phyloP scores from a whole-genome alignment of 306 rosid species.

The Cucumis hystrix region DNA sequence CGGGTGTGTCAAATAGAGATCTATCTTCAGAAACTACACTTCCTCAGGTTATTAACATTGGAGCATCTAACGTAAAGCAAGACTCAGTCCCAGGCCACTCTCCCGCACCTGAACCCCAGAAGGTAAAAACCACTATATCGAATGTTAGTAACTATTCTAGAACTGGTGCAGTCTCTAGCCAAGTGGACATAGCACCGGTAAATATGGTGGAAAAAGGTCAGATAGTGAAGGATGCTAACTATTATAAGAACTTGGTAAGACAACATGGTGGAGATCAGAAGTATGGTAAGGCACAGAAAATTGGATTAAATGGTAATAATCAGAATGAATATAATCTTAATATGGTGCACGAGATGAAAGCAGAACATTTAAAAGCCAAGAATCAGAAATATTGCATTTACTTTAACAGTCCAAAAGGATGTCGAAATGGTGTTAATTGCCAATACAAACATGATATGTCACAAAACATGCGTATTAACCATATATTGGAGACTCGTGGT shows the following conservation, averaged over 20 bases:
- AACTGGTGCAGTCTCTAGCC: conserved; percentile 8
- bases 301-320: conserved; percentile 20
- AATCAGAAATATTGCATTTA: conserved; percentile 40
- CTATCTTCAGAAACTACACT: background rate
- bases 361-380: conserved; percentile 27
- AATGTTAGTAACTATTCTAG: conserved; percentile 10
- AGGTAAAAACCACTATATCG: background rate
- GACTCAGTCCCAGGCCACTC: background rate
- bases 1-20: conserved; percentile 8
- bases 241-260: conserved; percentile 52
- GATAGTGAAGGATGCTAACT: conserved; percentile 37
- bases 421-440: conserved; percentile 53
- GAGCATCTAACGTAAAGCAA: conserved; percentile 14
- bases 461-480: background rate
- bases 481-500: conserved; percentile 9
- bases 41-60: conserved; percentile 3
- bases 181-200: conserved; percentile 6
- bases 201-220: background rate
- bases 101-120: conserved; percentile 8
- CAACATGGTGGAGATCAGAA: conserved; percentile 26
- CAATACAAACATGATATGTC: conserved; percentile 40
- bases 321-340: conserved; percentile 24
- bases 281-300: conserved; percentile 16
- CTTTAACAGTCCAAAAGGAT: conserved; percentile 51
- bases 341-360: conserved; percentile 19